These are phyloP conservation scores for Mortierella alpina DNA, from an alignment of 192 early-diverging fungal species.

Conservation along the genomic window DNA sequence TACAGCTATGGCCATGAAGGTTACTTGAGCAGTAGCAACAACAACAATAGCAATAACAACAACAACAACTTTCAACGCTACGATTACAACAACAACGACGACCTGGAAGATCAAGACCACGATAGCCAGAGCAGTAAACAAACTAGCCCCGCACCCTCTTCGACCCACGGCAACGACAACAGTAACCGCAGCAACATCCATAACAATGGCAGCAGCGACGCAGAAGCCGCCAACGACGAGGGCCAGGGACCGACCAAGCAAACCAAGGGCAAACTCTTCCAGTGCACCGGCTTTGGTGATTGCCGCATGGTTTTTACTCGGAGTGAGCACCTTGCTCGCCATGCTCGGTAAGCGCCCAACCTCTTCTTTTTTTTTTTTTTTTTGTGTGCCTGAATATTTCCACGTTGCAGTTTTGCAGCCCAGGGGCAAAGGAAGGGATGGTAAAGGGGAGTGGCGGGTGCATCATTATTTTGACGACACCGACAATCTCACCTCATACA, in stretches of 20 bases:
- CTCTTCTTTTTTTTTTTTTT: not conserved
- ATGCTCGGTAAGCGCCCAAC: constrained; percentile 52
- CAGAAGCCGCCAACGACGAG: constrained; percentile 2
- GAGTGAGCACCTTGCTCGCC: constrained; percentile 65
- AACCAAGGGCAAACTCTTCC: constrained; percentile 57
- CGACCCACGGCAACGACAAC: not conserved
- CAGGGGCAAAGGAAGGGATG: not conserved
- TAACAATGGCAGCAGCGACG: constrained; percentile 2
- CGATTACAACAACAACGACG: constrained; percentile 1
- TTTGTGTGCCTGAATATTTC: not conserved
- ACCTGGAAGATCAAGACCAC: not conserved
- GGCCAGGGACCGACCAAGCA: constrained; percentile 16
- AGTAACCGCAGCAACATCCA: not conserved
- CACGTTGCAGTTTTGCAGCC: too few species aligned
- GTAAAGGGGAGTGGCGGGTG: not conserved
- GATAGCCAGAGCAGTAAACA: constrained; percentile 16
- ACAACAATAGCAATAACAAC: not conserved
- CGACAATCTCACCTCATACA: not conserved
- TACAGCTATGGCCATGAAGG: constrained; percentile 8
- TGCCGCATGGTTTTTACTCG: constrained; percentile 68
- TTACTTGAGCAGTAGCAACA: constrained; percentile 1
- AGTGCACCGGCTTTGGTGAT: constrained; percentile 65
- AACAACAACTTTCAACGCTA: not conserved
- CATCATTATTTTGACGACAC: constrained; percentile 7
- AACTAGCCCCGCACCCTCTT: constrained; percentile 7